Evolutionary conservation across 1,139 yeast species (phyloP), one percentile per base, ranked within the genome.

Genomic region (Cylindricascospora bacillispora): DNA sequence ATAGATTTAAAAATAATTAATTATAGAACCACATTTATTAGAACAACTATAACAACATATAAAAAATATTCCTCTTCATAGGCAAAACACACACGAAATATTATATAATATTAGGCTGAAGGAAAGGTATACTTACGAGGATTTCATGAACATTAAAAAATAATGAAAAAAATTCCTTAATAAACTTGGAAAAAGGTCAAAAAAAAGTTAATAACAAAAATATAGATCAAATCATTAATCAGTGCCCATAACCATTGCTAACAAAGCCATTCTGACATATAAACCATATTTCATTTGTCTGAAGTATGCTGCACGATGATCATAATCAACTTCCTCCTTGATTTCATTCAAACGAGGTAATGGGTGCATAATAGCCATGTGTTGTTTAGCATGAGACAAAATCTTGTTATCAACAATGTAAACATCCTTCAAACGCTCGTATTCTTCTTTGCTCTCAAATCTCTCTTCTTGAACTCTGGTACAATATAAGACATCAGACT

Each of bases 341-440:
- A 92, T 86, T 64, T 92, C 99, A 49, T 74, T 79, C 44, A 83
- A 85, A 62, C 99, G 81, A 56, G 99, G 99, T 50, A 92, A 72
- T 57, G 99, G 99, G 59, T 92, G 99, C 93, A 92, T 79, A 40
- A 92, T 80, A 60, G 95, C 85, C 98, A 89, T 89, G 62, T 89
- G 95, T 59, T 83, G 85, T 65, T 92, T 92, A 47, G 98, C 97
- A 56, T 79, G 74, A 30, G 85, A 70, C 56, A 92, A 70, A 41
- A 89, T 80, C 62, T 71, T 77, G 71, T 89, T 86, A 63, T 89
- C 95, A 42, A 92, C 93, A 52, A 83, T 70, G 60, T 85, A 92
- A 18, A 82, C 69, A 57, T 89, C 93, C 70, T 85, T 89, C 57
- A 89, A 73, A 53, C 89, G 70, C 56, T 79, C 77, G 63, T 83